Base-by-base conservation (phyloP, 1,139 yeast species). In the Kodamaea sp. region DNA sequence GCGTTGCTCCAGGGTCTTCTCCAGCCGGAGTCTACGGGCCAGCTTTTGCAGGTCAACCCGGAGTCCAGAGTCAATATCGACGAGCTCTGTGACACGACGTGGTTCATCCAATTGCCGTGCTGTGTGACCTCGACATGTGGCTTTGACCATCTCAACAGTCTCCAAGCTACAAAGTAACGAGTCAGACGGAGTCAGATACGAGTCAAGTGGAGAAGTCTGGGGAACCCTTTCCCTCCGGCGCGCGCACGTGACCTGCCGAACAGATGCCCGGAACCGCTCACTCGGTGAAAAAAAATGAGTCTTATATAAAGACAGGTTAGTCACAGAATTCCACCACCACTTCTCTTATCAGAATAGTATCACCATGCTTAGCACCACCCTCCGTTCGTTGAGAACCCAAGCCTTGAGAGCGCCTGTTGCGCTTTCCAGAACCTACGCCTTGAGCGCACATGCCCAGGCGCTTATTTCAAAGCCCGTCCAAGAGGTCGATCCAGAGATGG, bases 401-500 rank as follows among this genome's bases (percentile, higher is more conserved):
- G 39, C 50, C 31, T 37, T 35, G 34, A 27, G 43, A 13, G 47
- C 51, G 11, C 28, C 37, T 12, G 28, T 27, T 14, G 28, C 37
- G 9, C 22, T 34, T 26, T 15, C 41, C 34, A 53, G 66, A 48
- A 35, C 55, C 30, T 75, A 75, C 52, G 80, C 82, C 15, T 59
- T 78, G 26, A 61, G 78, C 2, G 51, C 78, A 31, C 54, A 61
- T 29, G 76, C 80, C 14, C 71, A 69, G 48, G 63, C 65, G 24
- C 63, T 84, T 39, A 68, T 84, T 34, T 83, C 90, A 28, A 76
- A 81, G 52, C 66, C 74, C 32, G 88, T 84, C 32, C 55, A 64
- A 39, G 81, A 78, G 28, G 73, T 83, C 46, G 97, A 88, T 60
- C 95, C 96, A 25, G 96, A 87, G 62, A 88, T 89, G 80, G 81